Evolutionary conservation across 208 protist species (phyloP), one percentile per base, ranked within the genome.

Genomic region (Herpetomonas tarakana): DNA sequence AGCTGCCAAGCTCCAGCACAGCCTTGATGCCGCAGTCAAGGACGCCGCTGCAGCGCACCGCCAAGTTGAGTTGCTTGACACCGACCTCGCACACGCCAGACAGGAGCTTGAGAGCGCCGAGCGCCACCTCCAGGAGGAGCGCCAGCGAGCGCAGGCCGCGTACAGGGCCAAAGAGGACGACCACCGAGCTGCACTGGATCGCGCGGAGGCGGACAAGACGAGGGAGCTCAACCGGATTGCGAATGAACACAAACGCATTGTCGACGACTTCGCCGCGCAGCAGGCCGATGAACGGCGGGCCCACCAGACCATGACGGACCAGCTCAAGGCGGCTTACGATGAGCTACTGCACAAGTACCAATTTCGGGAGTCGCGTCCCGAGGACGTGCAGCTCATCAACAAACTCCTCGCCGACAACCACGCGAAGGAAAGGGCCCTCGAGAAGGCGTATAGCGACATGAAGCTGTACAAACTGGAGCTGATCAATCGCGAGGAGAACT

Each of bases 401-500:
- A 59, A 76, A 52, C 78, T 97, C n/a, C 74, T 95, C 21, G 76
- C 78, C 51, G 83, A 94, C 27, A 71, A 65, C 45, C 66, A 81
- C 24, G 77, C 79, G 26, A 93, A 93, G 58, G 78, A 90, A 35
- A 58, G 70, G 54, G 78, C 65, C n/a, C 68, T 96, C 24, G 66
- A 72, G 47, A 95, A 96, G 66, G 83, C 87, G 9, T 68, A 87
- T 26, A 66, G 93, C 12, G 92, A 98, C 62, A 78, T 97, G 76
- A 88, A 93, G 26, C 68, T 91, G 44, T 98, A 96, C 80, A 97
- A 97, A 71, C 62, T 98, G 38, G 93, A 98, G 62, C 85, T 98
- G 21, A 71, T 94, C 44, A 98, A 98, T 67, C 75, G 93, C 1
- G 96, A 98, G 60, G 92, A 98, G 52, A 98, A 89, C 62, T 98